A percentile compares a stretch with the other conserved stretches of the same genome.
Conservation (phyloP, 2,329 filamentous ascomycete species). For the Xylariales sp. region DNA sequence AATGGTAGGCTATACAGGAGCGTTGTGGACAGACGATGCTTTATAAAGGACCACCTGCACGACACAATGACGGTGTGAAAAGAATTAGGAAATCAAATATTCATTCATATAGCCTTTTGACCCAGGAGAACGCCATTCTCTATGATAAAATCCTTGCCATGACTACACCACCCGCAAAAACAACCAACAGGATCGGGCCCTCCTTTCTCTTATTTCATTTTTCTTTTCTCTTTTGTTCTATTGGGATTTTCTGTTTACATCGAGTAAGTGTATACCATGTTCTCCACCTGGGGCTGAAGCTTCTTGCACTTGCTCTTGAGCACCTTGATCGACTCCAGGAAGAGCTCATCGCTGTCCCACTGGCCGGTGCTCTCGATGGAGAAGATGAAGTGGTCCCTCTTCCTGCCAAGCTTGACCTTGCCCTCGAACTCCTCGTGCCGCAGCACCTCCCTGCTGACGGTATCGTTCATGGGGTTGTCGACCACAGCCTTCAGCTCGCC, state of each 20-base stretch:
- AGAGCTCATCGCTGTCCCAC: conserved; percentile 89
- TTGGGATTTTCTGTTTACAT: neutral
- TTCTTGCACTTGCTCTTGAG: conserved; percentile 80
- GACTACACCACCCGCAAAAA: no score
- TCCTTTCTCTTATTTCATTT: no score
- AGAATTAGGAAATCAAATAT: no score
- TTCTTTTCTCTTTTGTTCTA: no score
- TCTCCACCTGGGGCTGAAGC: conserved; percentile 66
- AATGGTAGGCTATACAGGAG: no score
- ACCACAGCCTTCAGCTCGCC: conserved; percentile 89
- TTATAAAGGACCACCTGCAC: no score
- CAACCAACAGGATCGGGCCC: no score
- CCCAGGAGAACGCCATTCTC: no score
- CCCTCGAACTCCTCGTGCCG: conserved; percentile 89
- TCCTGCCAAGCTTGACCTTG: conserved; percentile 88
- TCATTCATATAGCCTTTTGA: no score
- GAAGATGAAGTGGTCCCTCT: conserved; percentile 97
- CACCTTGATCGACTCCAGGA: conserved; percentile 81
- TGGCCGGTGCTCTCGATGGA: conserved; percentile 92
- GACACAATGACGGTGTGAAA: no score
- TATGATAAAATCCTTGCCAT: no score
- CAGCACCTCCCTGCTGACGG: conserved; percentile 87
- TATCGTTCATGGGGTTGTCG: conserved; percentile 84
- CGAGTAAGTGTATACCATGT: conserved; percentile 46
- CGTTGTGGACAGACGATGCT: no score